Evolutionary conservation across 164 flowering plant genomes (phyloP).

Genomic region (Aristolochia fimbriata): DNA sequence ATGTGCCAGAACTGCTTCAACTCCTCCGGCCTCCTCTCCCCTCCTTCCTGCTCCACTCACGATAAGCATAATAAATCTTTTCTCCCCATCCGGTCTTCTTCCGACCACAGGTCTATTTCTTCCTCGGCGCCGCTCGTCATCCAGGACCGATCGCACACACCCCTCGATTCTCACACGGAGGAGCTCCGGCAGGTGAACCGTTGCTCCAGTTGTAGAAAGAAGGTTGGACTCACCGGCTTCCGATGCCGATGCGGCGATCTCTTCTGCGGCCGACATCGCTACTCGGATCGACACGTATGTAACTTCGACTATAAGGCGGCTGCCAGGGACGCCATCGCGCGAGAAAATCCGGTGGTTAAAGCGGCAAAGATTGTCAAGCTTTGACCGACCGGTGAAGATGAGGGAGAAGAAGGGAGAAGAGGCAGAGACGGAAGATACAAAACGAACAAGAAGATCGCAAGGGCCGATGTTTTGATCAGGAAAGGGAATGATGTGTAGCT

Average conservation of each 20-base stretch:
- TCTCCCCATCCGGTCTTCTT: too few species aligned
- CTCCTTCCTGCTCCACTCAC: slow-evolving; percentile 6
- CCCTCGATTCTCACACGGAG: background rate
- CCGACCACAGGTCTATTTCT: background rate
- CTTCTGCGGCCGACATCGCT: slow-evolving; percentile 36
- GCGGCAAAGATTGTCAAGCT: slow-evolving; percentile 36
- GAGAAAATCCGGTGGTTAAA: slow-evolving; percentile 40
- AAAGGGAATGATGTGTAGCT: too few species aligned
- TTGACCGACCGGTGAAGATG: slow-evolving; percentile 15
- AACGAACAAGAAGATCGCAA: too few species aligned
- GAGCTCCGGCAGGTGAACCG: slow-evolving; percentile 22
- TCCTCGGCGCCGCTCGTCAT: too few species aligned
- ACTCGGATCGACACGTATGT: slow-evolving; percentile 36
- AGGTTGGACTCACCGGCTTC: slow-evolving; percentile 40
- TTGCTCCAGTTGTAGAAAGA: slow-evolving; percentile 33
- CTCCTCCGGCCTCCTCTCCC: slow-evolving; percentile 8
- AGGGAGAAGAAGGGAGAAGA: too few species aligned
- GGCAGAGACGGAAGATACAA: too few species aligned
- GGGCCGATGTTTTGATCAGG: too few species aligned
- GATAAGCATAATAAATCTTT: slow-evolving; percentile 1
- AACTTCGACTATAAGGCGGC: slow-evolving; percentile 32
- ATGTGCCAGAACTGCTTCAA: slow-evolving; percentile 28
- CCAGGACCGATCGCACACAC: too few species aligned
- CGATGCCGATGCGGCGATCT: slow-evolving; percentile 44
- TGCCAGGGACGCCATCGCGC: slow-evolving; percentile 32